These are phyloP conservation scores for Teunomyces atbi DNA, from an alignment of 805 yeast genomes.

Conservation along the genomic window DNA sequence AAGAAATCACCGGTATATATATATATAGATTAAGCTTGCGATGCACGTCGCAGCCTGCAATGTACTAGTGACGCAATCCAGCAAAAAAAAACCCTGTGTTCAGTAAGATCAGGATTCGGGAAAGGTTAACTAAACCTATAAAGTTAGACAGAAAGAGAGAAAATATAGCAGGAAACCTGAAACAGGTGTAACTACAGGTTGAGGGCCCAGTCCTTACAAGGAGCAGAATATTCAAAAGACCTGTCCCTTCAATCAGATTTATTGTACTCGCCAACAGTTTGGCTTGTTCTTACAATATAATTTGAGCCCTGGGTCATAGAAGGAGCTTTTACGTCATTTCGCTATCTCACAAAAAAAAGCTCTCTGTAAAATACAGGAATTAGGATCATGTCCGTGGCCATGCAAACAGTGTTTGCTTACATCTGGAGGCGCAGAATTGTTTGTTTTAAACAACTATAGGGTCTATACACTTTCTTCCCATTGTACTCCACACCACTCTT, in stretches of 20 bases:
- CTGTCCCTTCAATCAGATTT: too few relatives aligned
- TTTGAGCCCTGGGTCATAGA: not conserved
- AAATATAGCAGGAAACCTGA: too few relatives aligned
- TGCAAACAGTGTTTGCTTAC: not conserved
- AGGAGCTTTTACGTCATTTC: not conserved
- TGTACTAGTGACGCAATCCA: slow-evolving; percentile 4
- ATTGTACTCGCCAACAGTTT: not conserved
- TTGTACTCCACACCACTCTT: slow-evolving; percentile 81
- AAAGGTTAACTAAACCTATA: not conserved
- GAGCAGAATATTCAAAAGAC: too few relatives aligned
- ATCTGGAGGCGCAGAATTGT: too few relatives aligned
- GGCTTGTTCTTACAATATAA: not conserved
- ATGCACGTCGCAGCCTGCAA: not conserved
- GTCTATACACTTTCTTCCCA: slow-evolving; percentile 58
- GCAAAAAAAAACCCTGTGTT: not conserved
- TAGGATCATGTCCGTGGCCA: not conserved
- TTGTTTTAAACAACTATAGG: not conserved
- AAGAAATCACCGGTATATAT: not conserved
- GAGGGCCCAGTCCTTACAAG: too few relatives aligned
- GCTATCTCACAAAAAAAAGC: not conserved
- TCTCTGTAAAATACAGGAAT: too few relatives aligned
- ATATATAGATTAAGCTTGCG: not conserved
- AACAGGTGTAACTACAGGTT: too few relatives aligned
- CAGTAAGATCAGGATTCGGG: not conserved
- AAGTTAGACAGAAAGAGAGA: too few relatives aligned